A percentile compares a stretch with the other conserved stretches of the same genome.
Evolutionary conservation across 2,329 filamentous ascomycete genomes (phyloP).

Genomic region (Pseudofabraea citricarpa): DNA sequence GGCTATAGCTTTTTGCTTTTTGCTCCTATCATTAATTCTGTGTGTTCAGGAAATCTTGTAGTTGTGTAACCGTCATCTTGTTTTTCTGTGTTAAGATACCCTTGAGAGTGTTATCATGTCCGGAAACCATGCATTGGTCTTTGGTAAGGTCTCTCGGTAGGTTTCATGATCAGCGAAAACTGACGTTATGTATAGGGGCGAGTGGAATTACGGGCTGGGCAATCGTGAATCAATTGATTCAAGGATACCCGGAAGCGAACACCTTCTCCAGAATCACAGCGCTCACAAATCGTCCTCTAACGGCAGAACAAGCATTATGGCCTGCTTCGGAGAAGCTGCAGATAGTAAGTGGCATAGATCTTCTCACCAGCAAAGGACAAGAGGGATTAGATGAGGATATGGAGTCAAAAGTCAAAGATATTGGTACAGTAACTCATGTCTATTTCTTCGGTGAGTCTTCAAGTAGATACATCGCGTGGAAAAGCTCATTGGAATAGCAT

Average conservation of each 20-base stretch:
- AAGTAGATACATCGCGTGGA: no score
- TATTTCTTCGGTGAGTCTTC: no score
- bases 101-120: no score
- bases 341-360: constrained; percentile 31
- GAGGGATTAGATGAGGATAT: constrained; percentile 11
- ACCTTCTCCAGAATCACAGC: constrained; percentile 26
- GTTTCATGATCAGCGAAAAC: not conserved
- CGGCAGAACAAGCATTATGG: constrained; percentile 13
- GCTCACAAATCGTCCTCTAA: constrained; percentile 24
- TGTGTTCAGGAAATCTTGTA: not conserved
- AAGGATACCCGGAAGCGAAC: constrained; percentile 23
- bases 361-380: constrained; percentile 31
- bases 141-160: constrained; percentile 11
- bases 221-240: constrained; percentile 21
- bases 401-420: constrained; percentile 26
- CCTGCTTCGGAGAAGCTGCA: constrained; percentile 23
- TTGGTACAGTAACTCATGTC: constrained; percentile 36
- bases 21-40: not conserved
- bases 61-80: no score
- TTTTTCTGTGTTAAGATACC: no score
- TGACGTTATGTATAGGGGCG: constrained; percentile 13
- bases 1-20: not conserved
- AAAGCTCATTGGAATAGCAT: no score
- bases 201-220: constrained; percentile 30
- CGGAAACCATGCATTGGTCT: constrained; percentile 22